Evolutionary conservation across 2,329 filamentous ascomycete species (phyloP).

Genomic region (Diplodia scrobiculata): DNA sequence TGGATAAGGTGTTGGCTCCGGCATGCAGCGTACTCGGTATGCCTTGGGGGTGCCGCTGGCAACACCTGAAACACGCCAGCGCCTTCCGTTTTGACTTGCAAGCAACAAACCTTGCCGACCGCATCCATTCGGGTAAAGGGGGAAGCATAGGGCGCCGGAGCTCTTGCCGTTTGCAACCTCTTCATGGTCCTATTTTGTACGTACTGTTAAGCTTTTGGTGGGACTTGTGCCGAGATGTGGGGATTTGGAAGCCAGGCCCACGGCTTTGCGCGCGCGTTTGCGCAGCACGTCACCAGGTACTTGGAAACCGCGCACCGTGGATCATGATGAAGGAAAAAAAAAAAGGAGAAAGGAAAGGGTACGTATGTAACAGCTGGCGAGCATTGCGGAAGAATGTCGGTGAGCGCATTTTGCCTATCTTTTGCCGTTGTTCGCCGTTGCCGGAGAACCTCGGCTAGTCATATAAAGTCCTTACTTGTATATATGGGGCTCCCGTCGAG

Average conservation of each 20-base stretch:
- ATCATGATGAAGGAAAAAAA: not conserved
- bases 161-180: not conserved
- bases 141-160: not conserved
- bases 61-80: constrained; percentile 11
- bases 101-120: not conserved
- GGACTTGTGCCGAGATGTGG: not conserved
- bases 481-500: not conserved
- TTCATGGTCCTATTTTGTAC: not conserved
- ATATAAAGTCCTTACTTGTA: not conserved
- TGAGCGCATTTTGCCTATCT: not conserved
- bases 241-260: not conserved
- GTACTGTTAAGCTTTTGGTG: not conserved
- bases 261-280: not conserved
- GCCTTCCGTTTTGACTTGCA: not conserved
- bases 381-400: not conserved
- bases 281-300: not conserved
- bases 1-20: not conserved
- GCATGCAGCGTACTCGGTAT: not conserved
- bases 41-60: not conserved
- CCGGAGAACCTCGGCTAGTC: not conserved
- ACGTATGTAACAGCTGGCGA: not conserved
- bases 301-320: not conserved
- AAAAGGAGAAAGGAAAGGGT: not conserved
- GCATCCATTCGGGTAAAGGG: not conserved
- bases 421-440: not conserved